Evolutionary conservation across 768 basidiomycete species (phyloP).

Genomic region (Termitomyces sp.): DNA sequence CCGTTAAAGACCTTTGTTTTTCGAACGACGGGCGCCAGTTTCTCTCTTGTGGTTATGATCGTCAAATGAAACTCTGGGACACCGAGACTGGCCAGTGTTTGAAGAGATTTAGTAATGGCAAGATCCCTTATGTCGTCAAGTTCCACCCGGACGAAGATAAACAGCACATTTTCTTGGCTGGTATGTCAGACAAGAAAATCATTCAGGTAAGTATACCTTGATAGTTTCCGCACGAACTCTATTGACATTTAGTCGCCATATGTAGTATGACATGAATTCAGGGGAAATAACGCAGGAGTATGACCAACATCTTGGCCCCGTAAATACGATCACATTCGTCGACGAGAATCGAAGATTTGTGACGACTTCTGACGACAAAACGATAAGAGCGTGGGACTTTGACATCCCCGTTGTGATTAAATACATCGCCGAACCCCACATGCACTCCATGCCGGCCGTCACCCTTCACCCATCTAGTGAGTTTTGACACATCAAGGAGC

Average conservation of each 20-base stretch:
- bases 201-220: slow-evolving; percentile 66
- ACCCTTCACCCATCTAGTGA: slow-evolving; percentile 91
- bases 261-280: slow-evolving; percentile 90
- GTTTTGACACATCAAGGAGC: slow-evolving; percentile 29
- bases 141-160: slow-evolving; percentile 98
- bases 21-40: slow-evolving; percentile 90
- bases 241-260: slow-evolving; percentile 17
- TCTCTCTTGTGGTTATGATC: slow-evolving; percentile 91
- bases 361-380: slow-evolving; percentile 98
- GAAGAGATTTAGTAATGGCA: slow-evolving; percentile 95
- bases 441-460: slow-evolving; percentile 99
- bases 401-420: slow-evolving; percentile 99
- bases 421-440: slow-evolving; percentile 97
- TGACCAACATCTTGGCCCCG: slow-evolving; percentile 96
- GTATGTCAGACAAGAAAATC: slow-evolving; percentile 99
- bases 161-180: slow-evolving; percentile 93
- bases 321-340: slow-evolving; percentile 98
- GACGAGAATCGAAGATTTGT: slow-evolving; percentile 97
- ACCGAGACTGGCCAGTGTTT: slow-evolving; percentile 98
- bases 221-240: slow-evolving; percentile 3
- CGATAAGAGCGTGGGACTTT: slow-evolving; percentile 98
- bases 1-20: slow-evolving; percentile 95
- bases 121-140: slow-evolving; percentile 91
- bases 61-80: slow-evolving; percentile 99
- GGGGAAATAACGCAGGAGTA: slow-evolving; percentile 98